Evolutionary conservation across 2,329 filamentous ascomycete genomes (phyloP).

Genomic region (Fusarium nelsonii): DNA sequence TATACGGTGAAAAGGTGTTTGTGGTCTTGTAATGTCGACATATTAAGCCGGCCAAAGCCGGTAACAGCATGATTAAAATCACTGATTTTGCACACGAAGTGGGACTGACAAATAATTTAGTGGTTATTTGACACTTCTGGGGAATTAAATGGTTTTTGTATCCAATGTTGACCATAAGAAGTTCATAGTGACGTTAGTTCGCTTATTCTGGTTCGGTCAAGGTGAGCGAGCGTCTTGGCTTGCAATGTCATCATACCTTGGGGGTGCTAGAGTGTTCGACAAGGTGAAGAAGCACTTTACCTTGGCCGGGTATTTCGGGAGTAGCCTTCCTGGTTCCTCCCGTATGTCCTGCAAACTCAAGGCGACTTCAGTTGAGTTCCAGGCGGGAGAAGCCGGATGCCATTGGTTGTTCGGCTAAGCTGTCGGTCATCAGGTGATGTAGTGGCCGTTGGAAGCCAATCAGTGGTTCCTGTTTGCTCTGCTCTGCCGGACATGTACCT

Average conservation of each 20-base stretch:
- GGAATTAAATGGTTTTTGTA: not conserved
- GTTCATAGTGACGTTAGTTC: not conserved
- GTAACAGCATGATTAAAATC: not conserved
- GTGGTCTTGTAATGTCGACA: not conserved
- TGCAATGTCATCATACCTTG: slow-evolving; percentile 1
- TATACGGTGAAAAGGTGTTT: not conserved
- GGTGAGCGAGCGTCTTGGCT: not conserved
- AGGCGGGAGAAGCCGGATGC: slow-evolving; percentile 27
- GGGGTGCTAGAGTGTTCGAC: too few relatives aligned
- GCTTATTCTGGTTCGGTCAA: not conserved
- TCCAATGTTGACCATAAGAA: not conserved
- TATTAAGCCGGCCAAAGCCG: slow-evolving; percentile 18
- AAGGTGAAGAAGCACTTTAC: slow-evolving; percentile 4
- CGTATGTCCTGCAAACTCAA: not conserved
- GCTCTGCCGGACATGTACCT: slow-evolving; percentile 38
- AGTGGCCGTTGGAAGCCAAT: slow-evolving; percentile 9
- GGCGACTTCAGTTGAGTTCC: not conserved
- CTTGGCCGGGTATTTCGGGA: slow-evolving; percentile 4
- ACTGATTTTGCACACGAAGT: not conserved
- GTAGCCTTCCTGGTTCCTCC: not conserved
- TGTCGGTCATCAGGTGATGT: slow-evolving; percentile 23
- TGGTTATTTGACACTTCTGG: not conserved
- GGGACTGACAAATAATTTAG: not conserved
- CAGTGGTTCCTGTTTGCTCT: slow-evolving; percentile 9
- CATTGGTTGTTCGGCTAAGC: slow-evolving; percentile 34